Conservation (phyloP, 2,329 filamentous ascomycete genomes). For the Rutstroemia sp. region DNA sequence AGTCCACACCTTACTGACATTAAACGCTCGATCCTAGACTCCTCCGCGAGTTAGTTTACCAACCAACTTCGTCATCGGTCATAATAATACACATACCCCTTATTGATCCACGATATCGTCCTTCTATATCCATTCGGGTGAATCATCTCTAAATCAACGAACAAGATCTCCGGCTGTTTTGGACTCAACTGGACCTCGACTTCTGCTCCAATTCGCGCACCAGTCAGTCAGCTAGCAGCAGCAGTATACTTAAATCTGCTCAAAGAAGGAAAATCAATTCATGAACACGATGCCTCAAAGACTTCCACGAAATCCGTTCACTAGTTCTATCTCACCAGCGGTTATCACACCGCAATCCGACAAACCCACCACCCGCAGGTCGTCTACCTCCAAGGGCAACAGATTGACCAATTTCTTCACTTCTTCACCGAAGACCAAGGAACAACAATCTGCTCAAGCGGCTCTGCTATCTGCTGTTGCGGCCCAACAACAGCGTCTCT, state of each 20-base stretch:
- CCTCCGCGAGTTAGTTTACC: slow-evolving; percentile 9
- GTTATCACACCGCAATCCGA: slow-evolving; percentile 24
- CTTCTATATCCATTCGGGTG: not conserved
- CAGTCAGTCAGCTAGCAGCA: not conserved
- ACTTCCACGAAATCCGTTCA: slow-evolving; percentile 30
- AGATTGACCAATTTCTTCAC: slow-evolving; percentile 80
- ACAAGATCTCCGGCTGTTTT: not conserved
- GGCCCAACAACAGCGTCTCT: slow-evolving; percentile 52
- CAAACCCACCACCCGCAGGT: slow-evolving; percentile 37
- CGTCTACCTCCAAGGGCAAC: slow-evolving; percentile 61
- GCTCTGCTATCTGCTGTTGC: slow-evolving; percentile 53
- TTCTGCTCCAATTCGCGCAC: not conserved
- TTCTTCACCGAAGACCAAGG: slow-evolving; percentile 67
- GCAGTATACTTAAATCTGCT: slow-evolving; percentile 10
- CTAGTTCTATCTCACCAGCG: slow-evolving; percentile 25
- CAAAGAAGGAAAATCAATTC: slow-evolving; percentile 9
- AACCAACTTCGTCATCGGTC: slow-evolving; percentile 3
- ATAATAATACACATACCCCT: slow-evolving; percentile 1
- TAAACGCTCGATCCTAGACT: slow-evolving; percentile 11
- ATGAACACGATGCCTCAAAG: slow-evolving; percentile 31
- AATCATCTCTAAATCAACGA: slow-evolving; percentile 2
- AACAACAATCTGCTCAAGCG: slow-evolving; percentile 57
- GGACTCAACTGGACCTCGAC: not conserved
- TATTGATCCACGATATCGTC: slow-evolving; percentile 14
- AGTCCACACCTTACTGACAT: slow-evolving; percentile 8